phyloP scores from a whole-genome alignment of 768 basidiomycete genomes.

The Boletellus emodensis region DNA sequence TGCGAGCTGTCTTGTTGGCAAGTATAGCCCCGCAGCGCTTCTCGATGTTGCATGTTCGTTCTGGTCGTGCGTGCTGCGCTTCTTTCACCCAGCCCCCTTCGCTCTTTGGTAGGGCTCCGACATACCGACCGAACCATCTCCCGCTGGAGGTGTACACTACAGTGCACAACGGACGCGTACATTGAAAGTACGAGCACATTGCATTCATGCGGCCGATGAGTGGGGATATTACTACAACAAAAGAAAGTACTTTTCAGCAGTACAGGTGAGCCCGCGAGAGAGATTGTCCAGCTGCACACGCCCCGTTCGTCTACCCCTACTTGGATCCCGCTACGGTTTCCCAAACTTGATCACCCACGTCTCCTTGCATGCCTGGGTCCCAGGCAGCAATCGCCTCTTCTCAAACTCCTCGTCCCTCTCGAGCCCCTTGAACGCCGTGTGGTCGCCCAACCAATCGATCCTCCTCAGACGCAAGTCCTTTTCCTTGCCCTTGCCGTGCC shows the following conservation, averaged over 20 bases:
- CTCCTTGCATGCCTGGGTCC: conserved; percentile 38
- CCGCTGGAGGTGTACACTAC: background rate
- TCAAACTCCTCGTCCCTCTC: conserved; percentile 56
- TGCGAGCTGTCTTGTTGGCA: no score
- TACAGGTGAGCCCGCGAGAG: background rate
- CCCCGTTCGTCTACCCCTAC: no score
- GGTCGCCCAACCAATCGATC: conserved; percentile 62
- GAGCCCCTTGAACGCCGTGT: conserved; percentile 57
- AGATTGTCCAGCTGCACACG: background rate
- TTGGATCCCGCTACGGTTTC: conserved; percentile 15
- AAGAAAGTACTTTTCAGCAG: background rate
- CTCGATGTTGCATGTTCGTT: no score
- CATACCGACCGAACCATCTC: no score
- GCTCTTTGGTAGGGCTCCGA: no score
- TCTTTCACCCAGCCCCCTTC: no score
- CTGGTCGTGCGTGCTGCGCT: no score
- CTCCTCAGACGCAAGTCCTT: conserved; percentile 42
- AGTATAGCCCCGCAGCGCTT: no score
- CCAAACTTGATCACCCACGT: conserved; percentile 59
- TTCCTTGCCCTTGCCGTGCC: conserved; percentile 34
- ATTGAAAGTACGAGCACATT: background rate
- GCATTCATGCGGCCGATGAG: background rate
- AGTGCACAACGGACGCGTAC: background rate
- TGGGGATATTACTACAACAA: background rate
- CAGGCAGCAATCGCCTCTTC: conserved; percentile 49